phyloP scores from a whole-genome alignment of 352 stramenopile genomes.

The Pilasporangium apinafurcum region DNA sequence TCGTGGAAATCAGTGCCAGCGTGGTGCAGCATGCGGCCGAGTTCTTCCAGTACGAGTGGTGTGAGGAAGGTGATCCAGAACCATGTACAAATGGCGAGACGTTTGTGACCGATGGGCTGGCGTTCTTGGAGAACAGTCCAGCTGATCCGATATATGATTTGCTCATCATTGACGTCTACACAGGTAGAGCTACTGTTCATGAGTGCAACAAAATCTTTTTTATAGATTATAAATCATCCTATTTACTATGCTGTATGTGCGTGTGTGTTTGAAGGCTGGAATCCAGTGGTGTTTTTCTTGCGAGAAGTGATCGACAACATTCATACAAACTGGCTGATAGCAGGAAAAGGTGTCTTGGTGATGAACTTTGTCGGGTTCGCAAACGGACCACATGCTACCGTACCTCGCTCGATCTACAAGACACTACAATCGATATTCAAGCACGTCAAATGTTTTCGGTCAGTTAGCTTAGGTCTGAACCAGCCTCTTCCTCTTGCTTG shows the following conservation, averaged over 20 bases:
- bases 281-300: slow-evolving; percentile 64
- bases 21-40: slow-evolving; percentile 56
- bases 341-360: slow-evolving; percentile 45
- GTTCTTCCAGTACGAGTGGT: slow-evolving; percentile 71
- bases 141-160: too few species aligned
- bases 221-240: too few species aligned
- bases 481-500: neutral
- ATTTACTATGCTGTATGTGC: too few species aligned
- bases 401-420: slow-evolving; percentile 61
- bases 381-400: slow-evolving; percentile 32
- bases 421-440: slow-evolving; percentile 62
- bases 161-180: slow-evolving; percentile 12
- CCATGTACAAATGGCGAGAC: slow-evolving; percentile 44
- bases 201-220: too few species aligned
- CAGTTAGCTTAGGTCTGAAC: neutral
- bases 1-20: slow-evolving; percentile 67
- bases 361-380: slow-evolving; percentile 78
- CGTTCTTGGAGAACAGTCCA: slow-evolving; percentile 41
- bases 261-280: too few species aligned
- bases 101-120: slow-evolving; percentile 58
- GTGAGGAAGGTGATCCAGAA: slow-evolving; percentile 26
- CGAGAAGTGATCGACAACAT: slow-evolving; percentile 47
- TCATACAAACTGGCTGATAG: slow-evolving; percentile 42
- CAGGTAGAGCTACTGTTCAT: too few species aligned
- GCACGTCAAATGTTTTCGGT: slow-evolving; percentile 62